Evolutionary conservation across 2,329 filamentous ascomycete genomes (phyloP).

Genomic region (Fusarium sororula): DNA sequence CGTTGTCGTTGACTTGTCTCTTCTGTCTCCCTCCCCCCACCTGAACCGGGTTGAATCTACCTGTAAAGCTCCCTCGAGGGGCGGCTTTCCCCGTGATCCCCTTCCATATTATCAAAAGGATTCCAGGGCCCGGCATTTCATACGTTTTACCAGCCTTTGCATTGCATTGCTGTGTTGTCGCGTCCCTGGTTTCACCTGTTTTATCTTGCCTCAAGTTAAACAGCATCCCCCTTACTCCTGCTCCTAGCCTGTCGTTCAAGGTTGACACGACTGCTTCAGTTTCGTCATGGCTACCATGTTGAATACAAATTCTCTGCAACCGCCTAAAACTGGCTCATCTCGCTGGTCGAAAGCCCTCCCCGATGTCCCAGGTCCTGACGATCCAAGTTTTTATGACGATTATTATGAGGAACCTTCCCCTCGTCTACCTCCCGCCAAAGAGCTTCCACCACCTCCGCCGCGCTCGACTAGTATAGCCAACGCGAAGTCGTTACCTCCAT

Average conservation of each 20-base stretch:
- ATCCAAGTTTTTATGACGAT: constrained; percentile 38
- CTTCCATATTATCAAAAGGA: constrained; percentile 30
- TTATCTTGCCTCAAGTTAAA: constrained; percentile 38
- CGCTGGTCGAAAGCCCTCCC: constrained; percentile 69
- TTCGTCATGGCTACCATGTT: constrained; percentile 39
- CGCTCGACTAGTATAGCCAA: constrained; percentile 38
- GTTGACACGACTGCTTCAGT: constrained; percentile 26
- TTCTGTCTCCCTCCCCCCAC: constrained; percentile 30
- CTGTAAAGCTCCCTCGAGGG: constrained; percentile 35
- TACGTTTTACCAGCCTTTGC: constrained; percentile 28
- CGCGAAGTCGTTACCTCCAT: constrained; percentile 36
- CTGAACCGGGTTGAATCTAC: neutral
- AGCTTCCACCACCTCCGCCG: constrained; percentile 40
- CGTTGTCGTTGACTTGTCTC: constrained; percentile 3
- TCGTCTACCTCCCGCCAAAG: constrained; percentile 34
- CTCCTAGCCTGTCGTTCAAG: constrained; percentile 13
- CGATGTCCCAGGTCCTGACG: constrained; percentile 52
- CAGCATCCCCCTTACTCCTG: constrained; percentile 13
- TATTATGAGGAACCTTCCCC: constrained; percentile 29
- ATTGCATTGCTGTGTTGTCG: constrained; percentile 27
- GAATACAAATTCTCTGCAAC: constrained; percentile 36
- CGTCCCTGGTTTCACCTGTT: constrained; percentile 40
- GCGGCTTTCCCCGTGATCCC: constrained; percentile 22
- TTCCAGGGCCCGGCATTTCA: constrained; percentile 33
- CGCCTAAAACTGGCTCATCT: constrained; percentile 55